Conservation (phyloP, 441 rosid genomes). For the Gossypium gossypioides region DNA sequence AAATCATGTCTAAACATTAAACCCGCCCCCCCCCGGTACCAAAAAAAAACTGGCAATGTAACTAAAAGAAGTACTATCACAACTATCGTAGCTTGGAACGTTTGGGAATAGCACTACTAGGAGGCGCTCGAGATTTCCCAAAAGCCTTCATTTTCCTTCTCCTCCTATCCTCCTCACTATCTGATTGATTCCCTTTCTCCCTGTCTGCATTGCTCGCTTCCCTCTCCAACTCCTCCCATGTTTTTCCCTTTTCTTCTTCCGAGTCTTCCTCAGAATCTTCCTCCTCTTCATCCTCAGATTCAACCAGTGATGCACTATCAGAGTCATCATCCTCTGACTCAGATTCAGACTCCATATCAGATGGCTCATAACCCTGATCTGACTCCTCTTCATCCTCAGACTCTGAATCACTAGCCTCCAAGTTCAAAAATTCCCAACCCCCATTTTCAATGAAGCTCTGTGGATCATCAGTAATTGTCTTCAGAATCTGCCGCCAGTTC, state of each 20-base stretch:
- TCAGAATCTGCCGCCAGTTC: conserved; percentile 85
- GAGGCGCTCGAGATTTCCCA: conserved; percentile 52
- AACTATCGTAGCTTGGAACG: conserved; percentile 20
- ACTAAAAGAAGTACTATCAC: background rate
- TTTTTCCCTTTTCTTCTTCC: conserved; percentile 86
- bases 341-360: conserved; percentile 71
- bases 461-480: conserved; percentile 76
- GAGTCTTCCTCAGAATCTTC: conserved; percentile 63
- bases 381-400: conserved; percentile 67
- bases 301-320: conserved; percentile 66
- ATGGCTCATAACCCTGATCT: conserved; percentile 77
- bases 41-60: background rate
- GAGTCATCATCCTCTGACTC: conserved; percentile 67
- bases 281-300: conserved; percentile 79
- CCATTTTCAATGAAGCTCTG: conserved; percentile 77
- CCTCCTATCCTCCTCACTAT: conserved; percentile 84
- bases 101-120: conserved; percentile 24
- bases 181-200: conserved; percentile 73
- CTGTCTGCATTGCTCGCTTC: conserved; percentile 89
- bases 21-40: no score
- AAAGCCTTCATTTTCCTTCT: conserved; percentile 73
- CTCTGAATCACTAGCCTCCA: conserved; percentile 88
- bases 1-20: background rate
- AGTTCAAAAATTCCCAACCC: conserved; percentile 88
- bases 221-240: conserved; percentile 94